Evolutionary conservation across 345 rosid genomes (phyloP).

Genomic region (Lumnitzera littorea): DNA sequence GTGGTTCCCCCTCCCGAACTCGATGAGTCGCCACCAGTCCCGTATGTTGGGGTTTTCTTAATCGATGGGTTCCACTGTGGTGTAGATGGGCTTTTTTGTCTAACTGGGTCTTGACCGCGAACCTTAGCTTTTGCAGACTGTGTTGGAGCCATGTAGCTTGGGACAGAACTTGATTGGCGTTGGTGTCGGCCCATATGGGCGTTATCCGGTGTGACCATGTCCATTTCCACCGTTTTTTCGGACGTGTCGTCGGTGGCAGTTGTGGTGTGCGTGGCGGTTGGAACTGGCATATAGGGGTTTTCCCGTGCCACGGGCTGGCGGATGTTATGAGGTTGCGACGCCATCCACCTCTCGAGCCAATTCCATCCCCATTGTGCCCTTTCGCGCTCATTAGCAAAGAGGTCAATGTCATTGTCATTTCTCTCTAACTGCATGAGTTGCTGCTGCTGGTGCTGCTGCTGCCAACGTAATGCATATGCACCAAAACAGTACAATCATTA

Average conservation of each 20-base stretch:
- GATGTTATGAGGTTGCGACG: conserved; percentile 52
- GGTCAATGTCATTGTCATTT: conserved; percentile 25
- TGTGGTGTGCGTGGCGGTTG: conserved; percentile 33
- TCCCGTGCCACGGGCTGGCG: conserved; percentile 36
- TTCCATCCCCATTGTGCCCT: conserved; percentile 83
- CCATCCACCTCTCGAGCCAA: conserved; percentile 96
- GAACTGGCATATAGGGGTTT: conserved; percentile 44
- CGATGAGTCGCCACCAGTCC: conserved; percentile 57
- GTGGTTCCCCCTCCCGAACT: conserved; percentile 52
- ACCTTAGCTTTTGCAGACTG: conserved; percentile 86
- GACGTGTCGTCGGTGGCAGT: conserved; percentile 60
- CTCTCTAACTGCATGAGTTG: conserved; percentile 12
- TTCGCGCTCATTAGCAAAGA: conserved; percentile 31
- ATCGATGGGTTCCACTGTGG: conserved; percentile 82
- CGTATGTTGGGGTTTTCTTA: conserved; percentile 31
- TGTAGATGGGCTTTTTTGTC: conserved; percentile 29
- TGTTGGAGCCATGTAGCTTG: conserved; percentile 90
- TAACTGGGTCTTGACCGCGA: conserved; percentile 32
- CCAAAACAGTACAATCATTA: background rate
- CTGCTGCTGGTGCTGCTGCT: conserved; percentile 26
- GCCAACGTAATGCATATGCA: conserved; percentile 5
- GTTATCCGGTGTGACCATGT: conserved; percentile 30
- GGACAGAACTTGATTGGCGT: conserved; percentile 32
- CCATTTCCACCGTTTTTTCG: conserved; percentile 84
- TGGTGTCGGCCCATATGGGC: conserved; percentile 23